A percentile compares a stretch with the other conserved stretches of the same genome.
phyloP scores from a whole-genome alignment of 768 basidiomycete genomes.

The Lactifluus rugatus region DNA sequence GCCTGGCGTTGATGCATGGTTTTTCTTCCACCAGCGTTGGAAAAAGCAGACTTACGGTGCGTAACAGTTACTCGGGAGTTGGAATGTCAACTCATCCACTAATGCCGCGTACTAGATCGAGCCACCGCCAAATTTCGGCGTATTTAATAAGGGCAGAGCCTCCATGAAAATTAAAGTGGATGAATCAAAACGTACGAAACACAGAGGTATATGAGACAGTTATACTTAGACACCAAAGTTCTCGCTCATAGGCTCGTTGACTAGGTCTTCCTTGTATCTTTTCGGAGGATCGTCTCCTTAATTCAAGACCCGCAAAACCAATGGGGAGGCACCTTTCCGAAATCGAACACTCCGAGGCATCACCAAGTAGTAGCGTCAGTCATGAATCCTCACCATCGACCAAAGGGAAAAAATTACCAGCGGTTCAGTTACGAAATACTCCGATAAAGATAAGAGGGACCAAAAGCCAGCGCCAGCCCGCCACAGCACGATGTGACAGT shows the following conservation, averaged over 20 bases:
- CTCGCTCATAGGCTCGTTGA: background rate
- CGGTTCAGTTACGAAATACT: background rate
- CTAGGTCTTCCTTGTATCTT: constrained; percentile 17
- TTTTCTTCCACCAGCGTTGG: constrained; percentile 56
- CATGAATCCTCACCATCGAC: background rate
- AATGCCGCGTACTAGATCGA: constrained; percentile 31
- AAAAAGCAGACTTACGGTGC: constrained; percentile 51
- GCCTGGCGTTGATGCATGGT: constrained; percentile 58
- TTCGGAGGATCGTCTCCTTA: constrained; percentile 23
- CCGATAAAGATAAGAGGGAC: constrained; percentile 3
- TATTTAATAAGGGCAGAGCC: constrained; percentile 58
- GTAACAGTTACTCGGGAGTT: constrained; percentile 14
- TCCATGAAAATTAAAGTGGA: constrained; percentile 34
- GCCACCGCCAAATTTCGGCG: constrained; percentile 37
- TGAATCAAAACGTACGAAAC: constrained; percentile 23
- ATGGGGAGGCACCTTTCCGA: background rate
- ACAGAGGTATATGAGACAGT: constrained; percentile 20
- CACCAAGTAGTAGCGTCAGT: background rate
- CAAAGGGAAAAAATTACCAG: background rate
- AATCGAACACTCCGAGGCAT: background rate
- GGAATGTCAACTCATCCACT: background rate
- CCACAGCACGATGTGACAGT: background rate
- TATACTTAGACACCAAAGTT: background rate
- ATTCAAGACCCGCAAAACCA: constrained; percentile 6
- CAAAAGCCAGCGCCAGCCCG: background rate